These are phyloP conservation scores for Kingdonia uniflora DNA, from an alignment of 164 flowering plant genomes.

Conservation along the genomic window DNA sequence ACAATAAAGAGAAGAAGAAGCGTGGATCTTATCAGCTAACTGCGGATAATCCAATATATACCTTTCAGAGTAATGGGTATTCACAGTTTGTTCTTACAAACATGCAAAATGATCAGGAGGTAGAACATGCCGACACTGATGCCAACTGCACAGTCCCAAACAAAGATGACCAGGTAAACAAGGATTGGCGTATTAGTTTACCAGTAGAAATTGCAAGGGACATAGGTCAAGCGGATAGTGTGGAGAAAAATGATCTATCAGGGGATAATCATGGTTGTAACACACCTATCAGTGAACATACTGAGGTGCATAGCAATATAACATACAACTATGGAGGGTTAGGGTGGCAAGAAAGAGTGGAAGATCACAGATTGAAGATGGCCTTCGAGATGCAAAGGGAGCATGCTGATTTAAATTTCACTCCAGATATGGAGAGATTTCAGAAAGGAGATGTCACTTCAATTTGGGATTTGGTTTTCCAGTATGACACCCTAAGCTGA, in stretches of 20 bases:
- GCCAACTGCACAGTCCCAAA: background rate
- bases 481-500: no score
- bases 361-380: background rate
- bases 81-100: constrained; percentile 20
- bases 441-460: background rate
- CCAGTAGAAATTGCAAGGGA: background rate
- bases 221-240: no score
- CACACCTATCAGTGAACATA: constrained; percentile 2
- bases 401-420: background rate
- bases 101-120: constrained; percentile 19
- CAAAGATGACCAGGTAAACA: background rate
- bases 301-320: background rate
- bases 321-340: constrained; percentile 4
- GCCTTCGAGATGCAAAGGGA: constrained; percentile 6
- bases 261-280: background rate
- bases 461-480: background rate
- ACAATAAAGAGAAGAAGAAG: constrained; percentile 10
- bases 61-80: constrained; percentile 17
- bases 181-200: background rate
- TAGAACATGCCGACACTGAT: constrained; percentile 9
- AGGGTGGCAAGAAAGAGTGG: constrained; percentile 4
- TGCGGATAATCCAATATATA: background rate
- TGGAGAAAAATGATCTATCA: no score
- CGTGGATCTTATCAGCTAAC: background rate
- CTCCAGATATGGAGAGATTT: background rate